These are phyloP conservation scores for Penicillium sp. DNA, from an alignment of 2,329 filamentous ascomycete species.

Conservation along the genomic window DNA sequence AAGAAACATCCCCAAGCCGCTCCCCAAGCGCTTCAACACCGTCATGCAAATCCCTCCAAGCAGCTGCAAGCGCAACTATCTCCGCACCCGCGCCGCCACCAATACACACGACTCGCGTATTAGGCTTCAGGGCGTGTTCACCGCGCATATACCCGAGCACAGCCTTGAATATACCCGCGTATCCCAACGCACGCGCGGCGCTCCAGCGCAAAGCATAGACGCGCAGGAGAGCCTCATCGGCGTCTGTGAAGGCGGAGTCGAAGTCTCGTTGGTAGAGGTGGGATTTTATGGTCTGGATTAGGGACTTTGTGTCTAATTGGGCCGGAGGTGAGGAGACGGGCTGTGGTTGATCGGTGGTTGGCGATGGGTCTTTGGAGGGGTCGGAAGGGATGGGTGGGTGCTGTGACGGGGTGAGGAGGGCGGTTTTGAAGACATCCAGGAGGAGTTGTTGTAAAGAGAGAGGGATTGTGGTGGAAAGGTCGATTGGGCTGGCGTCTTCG, in stretches of 20 bases:
- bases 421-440: conserved; percentile 68
- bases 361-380: background rate
- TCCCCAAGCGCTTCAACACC: conserved; percentile 9
- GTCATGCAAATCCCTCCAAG: conserved; percentile 42
- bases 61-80: conserved; percentile 62
- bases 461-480: conserved; percentile 42
- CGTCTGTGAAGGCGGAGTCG: conserved; percentile 65
- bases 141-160: conserved; percentile 28
- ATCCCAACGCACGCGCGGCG: conserved; percentile 78
- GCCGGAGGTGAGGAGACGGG: background rate
- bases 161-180: conserved; percentile 59
- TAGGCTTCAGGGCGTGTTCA: background rate
- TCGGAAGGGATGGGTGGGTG: conserved; percentile 38
- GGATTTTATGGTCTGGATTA: conserved; percentile 79
- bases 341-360: background rate
- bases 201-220: conserved; percentile 92
- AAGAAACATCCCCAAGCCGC: conserved; percentile 14
- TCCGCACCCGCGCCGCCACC: conserved; percentile 67
- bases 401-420: conserved; percentile 50
- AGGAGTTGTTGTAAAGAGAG: conserved; percentile 65
- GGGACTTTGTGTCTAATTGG: conserved; percentile 42
- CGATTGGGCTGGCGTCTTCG: conserved; percentile 9
- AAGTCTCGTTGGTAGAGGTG: conserved; percentile 88
- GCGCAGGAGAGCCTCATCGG: conserved; percentile 65
- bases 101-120: conserved; percentile 52